Percentiles rank a stretch among this genome's conserved stretches.
Evolutionary conservation across 306 rosid genomes (phyloP).

Genomic region (Dalbergia cochinchinensis): DNA sequence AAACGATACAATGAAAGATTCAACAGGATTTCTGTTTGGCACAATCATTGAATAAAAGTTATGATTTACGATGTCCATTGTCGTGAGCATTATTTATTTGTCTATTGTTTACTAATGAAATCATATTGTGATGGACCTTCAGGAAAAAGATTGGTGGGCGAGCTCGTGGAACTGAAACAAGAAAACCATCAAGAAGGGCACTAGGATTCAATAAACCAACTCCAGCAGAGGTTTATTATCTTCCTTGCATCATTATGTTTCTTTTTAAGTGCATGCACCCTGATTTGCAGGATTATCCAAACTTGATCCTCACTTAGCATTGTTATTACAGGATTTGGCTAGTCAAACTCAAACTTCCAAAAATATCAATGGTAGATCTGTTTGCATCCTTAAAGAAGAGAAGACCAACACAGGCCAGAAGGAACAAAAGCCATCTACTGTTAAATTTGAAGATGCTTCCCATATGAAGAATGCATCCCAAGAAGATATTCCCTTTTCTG

Average conservation of each 20-base stretch:
- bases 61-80: slow-evolving; percentile 23
- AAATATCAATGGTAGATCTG: slow-evolving; percentile 56
- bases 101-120: slow-evolving; percentile 23
- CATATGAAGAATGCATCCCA: slow-evolving; percentile 89
- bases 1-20: slow-evolving; percentile 20
- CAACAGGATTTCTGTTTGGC: background rate
- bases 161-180: slow-evolving; percentile 73
- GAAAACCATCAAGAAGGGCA: slow-evolving; percentile 79
- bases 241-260: slow-evolving; percentile 24
- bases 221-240: slow-evolving; percentile 72
- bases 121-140: slow-evolving; percentile 52
- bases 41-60: background rate
- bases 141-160: slow-evolving; percentile 83
- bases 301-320: slow-evolving; percentile 35
- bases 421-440: slow-evolving; percentile 57
- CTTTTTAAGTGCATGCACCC: slow-evolving; percentile 21
- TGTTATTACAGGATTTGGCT: slow-evolving; percentile 65
- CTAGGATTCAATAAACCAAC: slow-evolving; percentile 72
- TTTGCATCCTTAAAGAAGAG: slow-evolving; percentile 56
- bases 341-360: slow-evolving; percentile 55
- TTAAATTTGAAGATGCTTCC: slow-evolving; percentile 68
- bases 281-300: slow-evolving; percentile 10
- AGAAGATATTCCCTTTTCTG: slow-evolving; percentile 89
- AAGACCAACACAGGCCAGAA: slow-evolving; percentile 47
- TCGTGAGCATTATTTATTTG: background rate